phyloP scores from a whole-genome alignment of 2,329 filamentous ascomycete genomes.

The Venturia carpophila region DNA sequence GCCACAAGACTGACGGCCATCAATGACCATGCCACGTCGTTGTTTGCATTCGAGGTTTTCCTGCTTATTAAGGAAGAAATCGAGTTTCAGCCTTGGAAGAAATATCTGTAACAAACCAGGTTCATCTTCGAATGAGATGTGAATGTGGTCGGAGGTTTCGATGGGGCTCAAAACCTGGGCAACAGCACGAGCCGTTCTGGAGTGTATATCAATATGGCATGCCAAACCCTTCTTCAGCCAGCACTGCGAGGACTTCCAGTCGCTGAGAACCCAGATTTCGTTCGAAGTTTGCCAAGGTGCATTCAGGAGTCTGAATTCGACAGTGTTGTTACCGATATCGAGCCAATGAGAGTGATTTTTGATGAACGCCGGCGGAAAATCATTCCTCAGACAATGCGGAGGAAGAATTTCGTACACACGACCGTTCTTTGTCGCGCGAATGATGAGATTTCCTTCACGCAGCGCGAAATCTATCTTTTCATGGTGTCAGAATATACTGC shows the following conservation, averaged over 20 bases:
- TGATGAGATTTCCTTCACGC: neutral
- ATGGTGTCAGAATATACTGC: neutral
- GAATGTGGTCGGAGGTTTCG: neutral
- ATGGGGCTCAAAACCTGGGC: neutral
- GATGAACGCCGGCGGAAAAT: conserved; percentile 46
- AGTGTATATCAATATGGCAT: neutral
- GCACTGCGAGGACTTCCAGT: neutral
- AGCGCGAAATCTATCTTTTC: neutral
- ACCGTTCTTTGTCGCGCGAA: neutral
- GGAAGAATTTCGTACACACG: neutral
- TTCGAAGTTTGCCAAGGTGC: neutral
- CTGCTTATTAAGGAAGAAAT: neutral
- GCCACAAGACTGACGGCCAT: conserved; percentile 51
- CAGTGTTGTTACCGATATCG: conserved; percentile 35
- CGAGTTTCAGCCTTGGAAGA: neutral
- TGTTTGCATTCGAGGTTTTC: neutral
- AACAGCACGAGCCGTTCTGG: neutral
- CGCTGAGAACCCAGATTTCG: neutral
- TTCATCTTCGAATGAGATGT: neutral
- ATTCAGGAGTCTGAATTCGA: conserved; percentile 26
- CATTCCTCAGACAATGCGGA: conserved; percentile 22
- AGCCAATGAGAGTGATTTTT: conserved; percentile 54
- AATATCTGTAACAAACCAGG: neutral
- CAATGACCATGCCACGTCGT: conserved; percentile 32
- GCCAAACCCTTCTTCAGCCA: neutral